phyloP scores from a whole-genome alignment of 805 yeast genomes.

The Ogataea populi-albae region DNA sequence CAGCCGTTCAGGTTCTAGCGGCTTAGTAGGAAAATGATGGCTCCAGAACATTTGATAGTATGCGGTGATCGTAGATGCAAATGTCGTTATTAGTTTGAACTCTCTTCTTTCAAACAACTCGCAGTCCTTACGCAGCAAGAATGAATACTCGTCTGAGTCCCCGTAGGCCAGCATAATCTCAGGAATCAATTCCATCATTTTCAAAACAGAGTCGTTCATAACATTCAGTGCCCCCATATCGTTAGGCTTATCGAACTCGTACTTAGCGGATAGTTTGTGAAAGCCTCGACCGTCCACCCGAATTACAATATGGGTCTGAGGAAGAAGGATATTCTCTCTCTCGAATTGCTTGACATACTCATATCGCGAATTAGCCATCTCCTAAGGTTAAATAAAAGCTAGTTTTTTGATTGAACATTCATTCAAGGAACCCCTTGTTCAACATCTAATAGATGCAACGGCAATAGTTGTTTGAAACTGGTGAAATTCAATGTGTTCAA shows the following conservation, averaged over 20 bases:
- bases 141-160: constrained; percentile 92
- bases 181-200: constrained; percentile 59
- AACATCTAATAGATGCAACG: no score
- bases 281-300: constrained; percentile 94
- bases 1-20: constrained; percentile 41
- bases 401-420: no score
- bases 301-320: constrained; percentile 76
- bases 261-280: constrained; percentile 74
- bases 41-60: constrained; percentile 71
- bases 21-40: constrained; percentile 50
- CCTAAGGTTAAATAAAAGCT: no score
- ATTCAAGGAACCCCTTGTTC: no score
- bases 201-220: constrained; percentile 78
- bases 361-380: constrained; percentile 80
- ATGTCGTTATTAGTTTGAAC: constrained; percentile 73
- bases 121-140: constrained; percentile 64
- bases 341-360: constrained; percentile 88
- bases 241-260: constrained; percentile 83
- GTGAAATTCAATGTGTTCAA: no score
- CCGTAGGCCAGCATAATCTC: constrained; percentile 87
- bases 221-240: constrained; percentile 71
- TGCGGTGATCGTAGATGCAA: constrained; percentile 79
- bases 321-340: constrained; percentile 65
- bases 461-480: no score
- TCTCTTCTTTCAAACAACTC: constrained; percentile 78